phyloP scores from a whole-genome alignment of 495 filamentous ascomycete genomes.

The Aspergillus cristatus region DNA sequence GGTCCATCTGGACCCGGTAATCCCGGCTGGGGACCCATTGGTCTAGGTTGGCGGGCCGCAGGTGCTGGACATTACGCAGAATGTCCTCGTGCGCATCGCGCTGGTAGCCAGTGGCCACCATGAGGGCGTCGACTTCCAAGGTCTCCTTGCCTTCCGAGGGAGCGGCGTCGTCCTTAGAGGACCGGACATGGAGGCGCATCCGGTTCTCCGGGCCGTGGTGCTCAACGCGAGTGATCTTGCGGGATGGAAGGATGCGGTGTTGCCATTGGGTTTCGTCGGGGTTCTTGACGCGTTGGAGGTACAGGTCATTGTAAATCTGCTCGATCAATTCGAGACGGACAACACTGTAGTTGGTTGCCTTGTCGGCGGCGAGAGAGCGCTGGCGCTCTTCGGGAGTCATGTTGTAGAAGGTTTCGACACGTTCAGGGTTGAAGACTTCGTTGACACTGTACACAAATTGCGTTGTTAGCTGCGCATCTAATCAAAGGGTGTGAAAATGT shows the following conservation, averaged over 20 bases:
- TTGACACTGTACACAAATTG: slow-evolving; percentile 59
- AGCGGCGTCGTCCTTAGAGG: slow-evolving; percentile 15
- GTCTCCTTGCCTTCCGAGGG: slow-evolving; percentile 38
- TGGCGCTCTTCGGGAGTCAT: slow-evolving; percentile 52
- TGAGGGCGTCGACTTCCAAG: slow-evolving; percentile 67
- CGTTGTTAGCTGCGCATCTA: slow-evolving; percentile 12
- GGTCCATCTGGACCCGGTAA: slow-evolving; percentile 63
- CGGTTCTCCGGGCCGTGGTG: slow-evolving; percentile 35
- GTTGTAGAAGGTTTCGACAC: slow-evolving; percentile 63
- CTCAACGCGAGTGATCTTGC: slow-evolving; percentile 51
- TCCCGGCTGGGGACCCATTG: slow-evolving; percentile 44
- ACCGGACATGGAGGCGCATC: slow-evolving; percentile 29
- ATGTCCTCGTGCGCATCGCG: slow-evolving; percentile 73
- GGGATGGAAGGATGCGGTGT: slow-evolving; percentile 63
- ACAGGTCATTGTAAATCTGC: slow-evolving; percentile 73
- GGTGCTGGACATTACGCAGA: slow-evolving; percentile 49
- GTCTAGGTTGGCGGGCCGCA: slow-evolving; percentile 48
- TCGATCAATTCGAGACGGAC: slow-evolving; percentile 83
- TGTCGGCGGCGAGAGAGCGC: slow-evolving; percentile 53
- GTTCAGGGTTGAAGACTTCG: slow-evolving; percentile 85
- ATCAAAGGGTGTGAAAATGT: background rate
- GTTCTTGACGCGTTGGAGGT: slow-evolving; percentile 68
- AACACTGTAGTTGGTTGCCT: slow-evolving; percentile 87
- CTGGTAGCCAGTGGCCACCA: slow-evolving; percentile 82
- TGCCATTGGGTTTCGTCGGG: slow-evolving; percentile 65